Conservation (phyloP, 352 stramenopile species). For the Phytophthora quininea region DNA sequence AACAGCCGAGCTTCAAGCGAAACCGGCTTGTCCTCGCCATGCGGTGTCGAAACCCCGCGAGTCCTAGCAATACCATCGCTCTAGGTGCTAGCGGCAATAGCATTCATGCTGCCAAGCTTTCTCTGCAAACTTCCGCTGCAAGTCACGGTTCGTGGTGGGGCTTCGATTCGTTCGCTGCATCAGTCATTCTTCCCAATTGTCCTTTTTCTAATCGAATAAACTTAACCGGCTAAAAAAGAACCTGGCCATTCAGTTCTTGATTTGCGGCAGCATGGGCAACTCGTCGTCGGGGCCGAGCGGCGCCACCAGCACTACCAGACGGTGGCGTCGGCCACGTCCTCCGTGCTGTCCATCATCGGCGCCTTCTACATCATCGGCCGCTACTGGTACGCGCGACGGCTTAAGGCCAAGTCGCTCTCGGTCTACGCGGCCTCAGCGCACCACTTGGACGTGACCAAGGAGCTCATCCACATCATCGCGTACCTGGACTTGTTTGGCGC, state of each 20-base stretch:
- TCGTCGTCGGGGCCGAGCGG: conserved; percentile 14
- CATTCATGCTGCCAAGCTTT: too few relatives aligned
- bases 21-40: too few relatives aligned
- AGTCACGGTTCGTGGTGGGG: too few relatives aligned
- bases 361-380: conserved; percentile 84
- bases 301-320: conserved; percentile 49
- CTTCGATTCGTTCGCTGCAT: too few relatives aligned
- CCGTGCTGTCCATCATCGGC: conserved; percentile 78
- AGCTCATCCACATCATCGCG: conserved; percentile 86
- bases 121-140: too few relatives aligned
- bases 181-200: background rate
- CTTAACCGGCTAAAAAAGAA: background rate
- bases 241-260: background rate
- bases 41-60: too few relatives aligned
- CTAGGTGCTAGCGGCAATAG: too few relatives aligned
- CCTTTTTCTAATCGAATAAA: background rate
- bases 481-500: conserved; percentile 82
- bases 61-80: too few relatives aligned
- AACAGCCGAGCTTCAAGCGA: too few relatives aligned
- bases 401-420: conserved; percentile 52
- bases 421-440: conserved; percentile 50
- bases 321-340: conserved; percentile 70
- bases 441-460: conserved; percentile 83
- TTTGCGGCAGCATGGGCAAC: conserved; percentile 22
- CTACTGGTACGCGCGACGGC: conserved; percentile 75